phyloP scores from a whole-genome alignment of 192 early-diverging fungal genomes.

The Coemansia sp. region DNA sequence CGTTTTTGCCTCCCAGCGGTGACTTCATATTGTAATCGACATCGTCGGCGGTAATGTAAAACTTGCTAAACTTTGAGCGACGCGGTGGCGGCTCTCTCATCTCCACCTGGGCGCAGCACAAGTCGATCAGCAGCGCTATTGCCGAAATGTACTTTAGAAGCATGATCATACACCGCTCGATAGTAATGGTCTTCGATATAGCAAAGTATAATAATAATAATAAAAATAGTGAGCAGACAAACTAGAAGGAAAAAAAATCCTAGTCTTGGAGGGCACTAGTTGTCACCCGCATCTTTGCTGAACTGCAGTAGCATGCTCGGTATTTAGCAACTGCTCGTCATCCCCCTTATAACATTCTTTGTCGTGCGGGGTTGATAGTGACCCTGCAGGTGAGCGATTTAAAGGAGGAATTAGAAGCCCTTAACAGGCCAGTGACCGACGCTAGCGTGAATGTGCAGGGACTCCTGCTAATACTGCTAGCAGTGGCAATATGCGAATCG shows the following conservation, averaged over 20 bases:
- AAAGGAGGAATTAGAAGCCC: neutral
- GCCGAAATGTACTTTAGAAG: neutral
- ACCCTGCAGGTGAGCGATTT: neutral
- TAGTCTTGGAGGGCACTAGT: neutral
- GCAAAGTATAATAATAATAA: neutral
- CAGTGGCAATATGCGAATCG: too few relatives aligned
- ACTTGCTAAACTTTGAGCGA: slow-evolving; percentile 50
- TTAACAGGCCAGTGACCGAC: neutral
- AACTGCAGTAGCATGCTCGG: neutral
- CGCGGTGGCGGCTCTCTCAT: slow-evolving; percentile 51
- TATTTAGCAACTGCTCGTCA: slow-evolving; percentile 1
- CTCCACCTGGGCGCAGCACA: slow-evolving; percentile 42
- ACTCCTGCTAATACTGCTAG: too few relatives aligned
- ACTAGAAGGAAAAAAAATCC: neutral
- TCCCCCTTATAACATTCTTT: neutral
- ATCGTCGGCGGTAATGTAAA: slow-evolving; percentile 40
- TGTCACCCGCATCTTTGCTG: neutral
- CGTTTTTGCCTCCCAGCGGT: slow-evolving; percentile 36
- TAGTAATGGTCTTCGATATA: neutral
- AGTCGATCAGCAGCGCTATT: slow-evolving; percentile 4
- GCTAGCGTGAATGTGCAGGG: too few relatives aligned
- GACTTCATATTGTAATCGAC: slow-evolving; percentile 57
- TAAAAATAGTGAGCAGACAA: neutral
- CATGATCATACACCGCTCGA: neutral
- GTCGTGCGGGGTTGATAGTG: neutral